Conservation (phyloP, 306 rosid species). For the Hippophae gyantsensis region DNA sequence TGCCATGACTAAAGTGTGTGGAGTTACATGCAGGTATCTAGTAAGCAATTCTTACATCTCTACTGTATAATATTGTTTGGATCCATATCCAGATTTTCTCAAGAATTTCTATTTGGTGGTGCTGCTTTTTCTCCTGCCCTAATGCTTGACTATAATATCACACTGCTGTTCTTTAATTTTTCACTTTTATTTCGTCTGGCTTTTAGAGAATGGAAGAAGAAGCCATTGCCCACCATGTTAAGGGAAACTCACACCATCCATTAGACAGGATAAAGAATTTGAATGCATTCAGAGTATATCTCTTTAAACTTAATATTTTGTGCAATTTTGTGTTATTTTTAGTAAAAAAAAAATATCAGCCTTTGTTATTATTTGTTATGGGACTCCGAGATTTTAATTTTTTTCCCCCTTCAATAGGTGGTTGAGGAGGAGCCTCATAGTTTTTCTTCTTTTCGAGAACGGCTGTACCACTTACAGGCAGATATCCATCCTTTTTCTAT, state of each 20-base stretch:
- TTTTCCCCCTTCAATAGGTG: slow-evolving; percentile 26
- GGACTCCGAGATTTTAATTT: too few species aligned
- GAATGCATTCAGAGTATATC: slow-evolving; percentile 53
- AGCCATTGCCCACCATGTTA: slow-evolving; percentile 50
- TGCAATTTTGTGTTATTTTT: not conserved
- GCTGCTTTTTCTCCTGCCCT: too few species aligned
- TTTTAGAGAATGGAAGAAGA: slow-evolving; percentile 68
- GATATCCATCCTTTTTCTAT: slow-evolving; percentile 13
- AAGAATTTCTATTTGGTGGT: too few species aligned
- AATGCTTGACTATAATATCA: not conserved
- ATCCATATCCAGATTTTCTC: too few species aligned
- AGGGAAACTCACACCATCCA: slow-evolving; percentile 78
- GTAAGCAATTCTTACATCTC: too few species aligned
- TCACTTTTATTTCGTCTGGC: slow-evolving; percentile 19
- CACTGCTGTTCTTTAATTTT: not conserved
- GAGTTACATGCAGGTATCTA: too few species aligned
- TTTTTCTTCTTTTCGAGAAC: slow-evolving; percentile 89
- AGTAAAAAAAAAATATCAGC: too few species aligned
- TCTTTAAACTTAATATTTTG: slow-evolving; percentile 16
- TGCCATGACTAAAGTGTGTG: too few species aligned
- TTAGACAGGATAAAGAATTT: slow-evolving; percentile 47
- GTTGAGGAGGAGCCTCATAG: slow-evolving; percentile 43
- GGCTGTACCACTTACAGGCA: slow-evolving; percentile 84
- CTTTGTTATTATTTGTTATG: too few species aligned
- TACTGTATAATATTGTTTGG: too few species aligned